These are phyloP conservation scores for Nephelium lappaceum DNA, from an alignment of 345 rosid species.

Conservation along the genomic window DNA sequence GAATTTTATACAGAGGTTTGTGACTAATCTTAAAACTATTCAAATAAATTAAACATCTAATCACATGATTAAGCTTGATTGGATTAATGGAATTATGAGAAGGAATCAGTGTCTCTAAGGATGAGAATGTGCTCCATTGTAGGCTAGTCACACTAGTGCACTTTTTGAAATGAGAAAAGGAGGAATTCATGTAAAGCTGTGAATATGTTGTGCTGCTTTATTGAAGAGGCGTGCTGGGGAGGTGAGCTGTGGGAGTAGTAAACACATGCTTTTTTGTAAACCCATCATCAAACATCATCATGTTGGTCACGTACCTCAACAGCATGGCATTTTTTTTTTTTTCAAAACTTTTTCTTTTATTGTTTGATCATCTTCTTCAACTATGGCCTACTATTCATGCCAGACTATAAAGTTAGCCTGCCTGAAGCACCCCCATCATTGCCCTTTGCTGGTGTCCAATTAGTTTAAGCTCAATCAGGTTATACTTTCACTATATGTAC, in stretches of 20 bases:
- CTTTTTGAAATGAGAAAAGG: neutral
- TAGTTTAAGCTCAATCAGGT: neutral
- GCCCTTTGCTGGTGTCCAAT: neutral
- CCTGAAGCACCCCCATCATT: conserved; percentile 24
- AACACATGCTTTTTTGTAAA: conserved; percentile 19
- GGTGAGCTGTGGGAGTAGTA: conserved; percentile 7
- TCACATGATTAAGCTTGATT: neutral
- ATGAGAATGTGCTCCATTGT: neutral
- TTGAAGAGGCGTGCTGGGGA: conserved; percentile 23
- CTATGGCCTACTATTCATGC: conserved; percentile 31
- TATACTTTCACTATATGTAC: neutral
- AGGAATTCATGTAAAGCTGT: neutral
- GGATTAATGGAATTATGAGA: neutral
- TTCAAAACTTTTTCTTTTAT: neutral
- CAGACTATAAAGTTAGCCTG: conserved; percentile 33
- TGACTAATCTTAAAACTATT: no score
- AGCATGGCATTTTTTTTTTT: neutral
- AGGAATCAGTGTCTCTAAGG: neutral
- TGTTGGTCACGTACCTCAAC: conserved; percentile 25
- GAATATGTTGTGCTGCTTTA: conserved; percentile 6
- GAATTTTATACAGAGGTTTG: no score
- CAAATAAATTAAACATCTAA: neutral
- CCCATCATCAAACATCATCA: conserved; percentile 36
- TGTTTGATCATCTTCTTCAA: neutral
- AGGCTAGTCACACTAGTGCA: neutral